Evolutionary conservation across 805 yeast genomes (phyloP).

Genomic region (Starmerella vaccinii): DNA sequence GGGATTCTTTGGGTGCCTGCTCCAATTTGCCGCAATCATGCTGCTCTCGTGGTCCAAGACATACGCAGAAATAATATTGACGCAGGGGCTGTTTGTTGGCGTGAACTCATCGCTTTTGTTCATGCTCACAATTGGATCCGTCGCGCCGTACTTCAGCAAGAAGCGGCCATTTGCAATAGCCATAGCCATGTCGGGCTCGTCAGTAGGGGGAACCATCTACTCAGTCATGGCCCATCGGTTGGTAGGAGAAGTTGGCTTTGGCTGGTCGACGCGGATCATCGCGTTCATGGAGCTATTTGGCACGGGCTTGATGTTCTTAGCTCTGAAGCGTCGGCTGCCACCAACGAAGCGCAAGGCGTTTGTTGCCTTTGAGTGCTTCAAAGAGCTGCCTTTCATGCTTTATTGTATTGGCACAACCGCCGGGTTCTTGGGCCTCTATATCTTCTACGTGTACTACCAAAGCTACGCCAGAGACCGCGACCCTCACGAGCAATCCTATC

Average conservation of each 20-base stretch:
- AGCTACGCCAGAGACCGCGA: constrained; percentile 27
- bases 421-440: constrained; percentile 29
- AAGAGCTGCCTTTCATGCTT: constrained; percentile 25
- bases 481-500: constrained; percentile 18
- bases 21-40: constrained; percentile 27
- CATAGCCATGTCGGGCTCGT: constrained; percentile 42
- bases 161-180: constrained; percentile 40
- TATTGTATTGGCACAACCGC: constrained; percentile 24
- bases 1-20: constrained; percentile 23
- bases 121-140: constrained; percentile 37
- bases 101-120: constrained; percentile 37
- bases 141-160: constrained; percentile 38
- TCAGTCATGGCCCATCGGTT: constrained; percentile 39
- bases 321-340: constrained; percentile 27
- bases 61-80: constrained; percentile 43
- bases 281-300: constrained; percentile 37
- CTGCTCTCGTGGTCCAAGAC: constrained; percentile 31
- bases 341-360: constrained; percentile 26
- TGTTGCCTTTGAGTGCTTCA: constrained; percentile 26
- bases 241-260: constrained; percentile 39
- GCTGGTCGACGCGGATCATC: constrained; percentile 44
- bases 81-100: constrained; percentile 43
- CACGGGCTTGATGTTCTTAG: constrained; percentile 22
- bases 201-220: constrained; percentile 42
- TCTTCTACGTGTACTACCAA: constrained; percentile 31